Conservation (phyloP, 2,329 filamentous ascomycete genomes). For the Tolypocladium ovalisporum region DNA sequence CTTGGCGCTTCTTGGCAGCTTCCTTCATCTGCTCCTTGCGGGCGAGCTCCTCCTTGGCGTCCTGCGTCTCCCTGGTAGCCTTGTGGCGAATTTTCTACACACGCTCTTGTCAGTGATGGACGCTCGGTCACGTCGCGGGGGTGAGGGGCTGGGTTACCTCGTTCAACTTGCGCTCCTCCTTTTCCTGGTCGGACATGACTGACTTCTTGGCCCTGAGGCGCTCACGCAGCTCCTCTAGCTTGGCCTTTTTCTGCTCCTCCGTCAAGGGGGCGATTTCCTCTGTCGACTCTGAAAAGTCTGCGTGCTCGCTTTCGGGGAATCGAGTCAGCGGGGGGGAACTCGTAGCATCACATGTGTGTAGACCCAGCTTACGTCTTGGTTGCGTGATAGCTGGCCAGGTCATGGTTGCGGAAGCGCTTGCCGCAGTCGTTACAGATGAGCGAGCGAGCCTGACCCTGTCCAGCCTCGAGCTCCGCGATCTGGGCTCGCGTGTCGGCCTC, state of each 20-base stretch:
- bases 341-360: not conserved
- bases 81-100: slow-evolving; percentile 63
- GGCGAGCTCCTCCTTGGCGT: slow-evolving; percentile 78
- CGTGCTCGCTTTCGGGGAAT: slow-evolving; percentile 56
- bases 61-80: slow-evolving; percentile 78
- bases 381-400: slow-evolving; percentile 82
- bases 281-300: slow-evolving; percentile 85
- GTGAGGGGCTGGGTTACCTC: slow-evolving; percentile 46
- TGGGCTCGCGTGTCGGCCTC: slow-evolving; percentile 42
- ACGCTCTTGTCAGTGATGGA: not conserved
- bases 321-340: slow-evolving; percentile 2
- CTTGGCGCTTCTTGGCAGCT: slow-evolving; percentile 71
- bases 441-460: slow-evolving; percentile 54
- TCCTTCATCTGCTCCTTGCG: slow-evolving; percentile 90
- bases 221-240: slow-evolving; percentile 61
- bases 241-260: slow-evolving; percentile 80
- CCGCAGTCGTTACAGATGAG: slow-evolving; percentile 91
- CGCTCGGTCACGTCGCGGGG: not conserved
- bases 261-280: slow-evolving; percentile 87
- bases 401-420: slow-evolving; percentile 75
- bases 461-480: slow-evolving; percentile 52
- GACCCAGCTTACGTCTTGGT: slow-evolving; percentile 56
- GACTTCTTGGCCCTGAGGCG: slow-evolving; percentile 65
- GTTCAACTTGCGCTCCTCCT: slow-evolving; percentile 73
- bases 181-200: slow-evolving; percentile 58